phyloP scores from a whole-genome alignment of 2,329 filamentous ascomycete species.

The Aspergillus thermomutatus region DNA sequence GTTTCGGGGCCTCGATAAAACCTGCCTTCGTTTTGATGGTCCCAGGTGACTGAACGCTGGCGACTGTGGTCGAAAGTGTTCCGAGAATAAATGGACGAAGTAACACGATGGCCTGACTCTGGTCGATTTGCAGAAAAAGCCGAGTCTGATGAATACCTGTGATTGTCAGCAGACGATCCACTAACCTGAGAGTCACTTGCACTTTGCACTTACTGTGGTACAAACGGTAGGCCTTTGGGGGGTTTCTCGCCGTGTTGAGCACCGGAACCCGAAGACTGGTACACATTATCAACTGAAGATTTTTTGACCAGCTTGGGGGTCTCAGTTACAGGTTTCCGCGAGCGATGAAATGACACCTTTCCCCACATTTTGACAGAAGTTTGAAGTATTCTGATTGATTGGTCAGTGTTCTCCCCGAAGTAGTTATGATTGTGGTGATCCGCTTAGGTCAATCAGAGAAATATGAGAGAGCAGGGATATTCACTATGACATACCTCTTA shows the following conservation, averaged over 20 bases:
- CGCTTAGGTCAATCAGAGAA: not conserved
- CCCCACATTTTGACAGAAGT: constrained; percentile 52
- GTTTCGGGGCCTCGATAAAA: constrained; percentile 1
- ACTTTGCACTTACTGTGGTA: constrained; percentile 36
- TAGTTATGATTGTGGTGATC: not conserved
- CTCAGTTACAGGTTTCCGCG: constrained; percentile 44
- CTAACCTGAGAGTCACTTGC: constrained; percentile 4
- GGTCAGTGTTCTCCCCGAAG: not conserved
- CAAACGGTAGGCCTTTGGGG: constrained; percentile 32
- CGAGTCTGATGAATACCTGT: constrained; percentile 15
- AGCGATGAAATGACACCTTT: constrained; percentile 44
- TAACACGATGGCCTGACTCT: constrained; percentile 39
- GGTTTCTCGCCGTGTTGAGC: constrained; percentile 22
- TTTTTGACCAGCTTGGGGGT: constrained; percentile 46
- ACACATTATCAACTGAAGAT: constrained; percentile 44
- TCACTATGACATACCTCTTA: not conserved
- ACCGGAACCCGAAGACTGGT: constrained; percentile 35
- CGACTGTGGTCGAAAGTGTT: constrained; percentile 24
- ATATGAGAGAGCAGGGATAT: not conserved
- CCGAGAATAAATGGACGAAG: constrained; percentile 61
- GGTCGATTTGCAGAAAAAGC: constrained; percentile 15
- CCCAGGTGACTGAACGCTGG: constrained; percentile 16
- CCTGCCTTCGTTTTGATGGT: constrained; percentile 3
- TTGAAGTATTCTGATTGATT: not conserved
- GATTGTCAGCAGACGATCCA: not conserved